Conservation (phyloP, 257 asterid genomes). For the Cruciata laevipes region DNA sequence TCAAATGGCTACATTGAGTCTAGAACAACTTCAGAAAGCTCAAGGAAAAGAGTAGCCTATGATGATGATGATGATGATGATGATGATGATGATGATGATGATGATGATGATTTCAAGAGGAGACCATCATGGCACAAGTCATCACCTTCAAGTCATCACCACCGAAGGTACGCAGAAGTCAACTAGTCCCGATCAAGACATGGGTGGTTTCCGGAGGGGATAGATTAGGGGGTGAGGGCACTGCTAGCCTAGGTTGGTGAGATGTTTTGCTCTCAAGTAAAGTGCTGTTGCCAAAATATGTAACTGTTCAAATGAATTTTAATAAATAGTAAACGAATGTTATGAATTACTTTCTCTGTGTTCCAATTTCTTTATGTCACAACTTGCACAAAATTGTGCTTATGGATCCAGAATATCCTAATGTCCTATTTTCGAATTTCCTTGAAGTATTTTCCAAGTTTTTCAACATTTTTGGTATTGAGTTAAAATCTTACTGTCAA, state of each 20-base stretch:
- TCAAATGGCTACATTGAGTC: slow-evolving; percentile 55
- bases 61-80: slow-evolving; percentile 75
- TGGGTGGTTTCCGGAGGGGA: not conserved
- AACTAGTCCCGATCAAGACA: not conserved
- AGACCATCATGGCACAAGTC: slow-evolving; percentile 74
- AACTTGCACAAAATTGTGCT: no score
- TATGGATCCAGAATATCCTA: no score
- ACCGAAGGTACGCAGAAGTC: slow-evolving; percentile 18
- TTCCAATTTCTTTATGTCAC: no score
- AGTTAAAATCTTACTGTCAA: no score
- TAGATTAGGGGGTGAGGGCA: not conserved
- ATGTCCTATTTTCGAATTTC: no score
- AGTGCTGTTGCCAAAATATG: no score
- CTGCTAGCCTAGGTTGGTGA: not conserved
- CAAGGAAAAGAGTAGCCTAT: slow-evolving; percentile 44
- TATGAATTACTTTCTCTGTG: no score
- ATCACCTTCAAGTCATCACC: slow-evolving; percentile 65
- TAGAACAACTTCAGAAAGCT: slow-evolving; percentile 22
- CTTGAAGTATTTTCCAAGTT: no score
- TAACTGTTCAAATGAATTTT: no score
- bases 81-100: slow-evolving; percentile 73
- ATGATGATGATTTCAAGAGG: slow-evolving; percentile 80
- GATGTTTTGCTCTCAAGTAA: no score
- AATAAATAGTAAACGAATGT: no score
- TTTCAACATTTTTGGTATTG: no score